Evolutionary conservation across 352 stramenopile species (phyloP), one percentile per base, ranked within the genome.

Genomic region (Phytopythium vexans): DNA sequence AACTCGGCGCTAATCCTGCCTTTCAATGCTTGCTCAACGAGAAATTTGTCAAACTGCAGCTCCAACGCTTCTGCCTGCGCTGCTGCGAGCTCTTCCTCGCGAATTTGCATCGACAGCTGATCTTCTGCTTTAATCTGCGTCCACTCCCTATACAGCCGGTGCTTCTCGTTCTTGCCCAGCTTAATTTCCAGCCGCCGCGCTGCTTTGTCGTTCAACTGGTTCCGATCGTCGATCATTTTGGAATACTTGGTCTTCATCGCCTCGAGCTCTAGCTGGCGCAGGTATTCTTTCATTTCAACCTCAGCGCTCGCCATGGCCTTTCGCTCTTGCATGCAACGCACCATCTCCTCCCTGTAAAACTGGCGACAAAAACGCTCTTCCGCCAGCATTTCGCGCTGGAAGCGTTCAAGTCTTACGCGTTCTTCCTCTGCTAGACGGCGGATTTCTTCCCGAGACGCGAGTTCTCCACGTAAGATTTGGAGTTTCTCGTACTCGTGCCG

Each of bases 111-210:
- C 0, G 77, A 66, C 3, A 89, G 53, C 7, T 78, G 77, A 31
- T 92, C 82, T 58, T 92, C 82, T 1, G 64, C 16, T 41, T 83
- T 79, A 32, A 89, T 86, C 10, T 79, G 66, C 0, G 69, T 57
- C 80, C 82, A 92, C 51, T 92, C 82, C 3, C 77, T 72, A 45
- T 89, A 67, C 2, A 92, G 49, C 4, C 80, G 72, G 49, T 91
- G 80, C 48, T 90, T 78, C 34, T 92, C 82, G 16, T 88, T 86
- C 58, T 92, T 92, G 12, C 80, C 77, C 3, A 74, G 52, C 49
- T 92, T 92, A 44, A 92, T 92, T 48, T 92, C 80, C 2, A 89
- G 61, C 2, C 82, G 76, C 4, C 82, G 79, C 3, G 77, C 77
- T 0, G 72, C 76, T 45, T 86, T 88, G 38, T 89, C 78, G 33